Evolutionary conservation across 1,284 basidiomycete genomes (phyloP), one percentile per base, ranked within the genome.

Genomic region (Ustilago shanxiensis): DNA sequence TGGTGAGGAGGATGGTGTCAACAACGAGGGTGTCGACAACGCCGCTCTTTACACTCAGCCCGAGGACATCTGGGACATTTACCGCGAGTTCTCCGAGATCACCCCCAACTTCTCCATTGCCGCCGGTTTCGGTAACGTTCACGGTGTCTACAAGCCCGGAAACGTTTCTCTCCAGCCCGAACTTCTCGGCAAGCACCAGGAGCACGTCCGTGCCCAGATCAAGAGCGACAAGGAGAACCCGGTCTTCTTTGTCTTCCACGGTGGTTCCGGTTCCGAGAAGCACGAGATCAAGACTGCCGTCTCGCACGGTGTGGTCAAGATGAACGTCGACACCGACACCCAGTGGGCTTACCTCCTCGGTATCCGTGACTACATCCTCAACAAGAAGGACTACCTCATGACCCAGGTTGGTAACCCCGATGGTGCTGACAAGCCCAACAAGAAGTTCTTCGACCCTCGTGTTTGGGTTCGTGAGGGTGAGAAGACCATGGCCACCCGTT

Each of bases 381-480:
- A 82, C 79, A 86, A 85, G 79, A 83, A 84, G 80, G 83, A 85
- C 61, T 86, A 85, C 77, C 76, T 86, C 49, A 80, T 81, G 77
- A 74, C 58, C 47, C 83, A 85, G 75, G 83, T 86, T 49, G 84
- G 86, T 58, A 85, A 85, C 80, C 84, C 84, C n/a, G 84, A 85
- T 41, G 76, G 78, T 31, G 73, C 74, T 11, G 83, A 85, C 79
- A 84, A 83, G 82, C 84, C 84, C 61, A 85, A 85, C 82, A 85
- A 85, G 82, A 84, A 82, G 76, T 79, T 75, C 69, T 85, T 84
- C 59, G 86, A 86, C 78, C 86, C 86, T 5, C 93, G 95, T 89
- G 93, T 96, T 75, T 98, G 95, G 95, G 93, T 98, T 53, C 93
- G 96, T 84, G 95, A 98, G 89, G 95, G 95, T 79, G 97, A 99